Evolutionary conservation across 2,329 filamentous ascomycete genomes (phyloP).

Genomic region (Verticillium nubilum): DNA sequence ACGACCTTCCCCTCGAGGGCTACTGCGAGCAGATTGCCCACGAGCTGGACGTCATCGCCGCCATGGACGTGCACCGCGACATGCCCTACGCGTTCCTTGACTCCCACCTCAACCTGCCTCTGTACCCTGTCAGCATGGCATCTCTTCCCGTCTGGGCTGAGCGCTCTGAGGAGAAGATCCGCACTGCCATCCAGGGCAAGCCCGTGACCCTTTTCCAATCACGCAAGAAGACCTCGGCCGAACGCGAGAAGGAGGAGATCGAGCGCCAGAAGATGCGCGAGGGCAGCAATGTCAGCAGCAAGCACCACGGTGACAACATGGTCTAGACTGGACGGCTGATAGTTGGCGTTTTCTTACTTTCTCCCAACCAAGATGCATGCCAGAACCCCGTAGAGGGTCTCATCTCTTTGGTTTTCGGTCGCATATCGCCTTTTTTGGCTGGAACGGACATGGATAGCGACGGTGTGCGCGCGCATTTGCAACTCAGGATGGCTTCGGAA

Average conservation of each 20-base stretch:
- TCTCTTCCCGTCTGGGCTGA: conserved; percentile 31
- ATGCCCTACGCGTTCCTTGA: conserved; percentile 29
- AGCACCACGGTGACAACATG: not conserved
- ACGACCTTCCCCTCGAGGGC: conserved; percentile 70
- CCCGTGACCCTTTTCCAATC: conserved; percentile 18
- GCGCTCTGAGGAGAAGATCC: conserved; percentile 33
- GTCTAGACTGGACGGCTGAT: not conserved
- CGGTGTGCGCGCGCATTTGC: not conserved
- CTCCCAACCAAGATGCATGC: not conserved
- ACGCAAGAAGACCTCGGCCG: conserved; percentile 6
- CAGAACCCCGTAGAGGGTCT: not conserved
- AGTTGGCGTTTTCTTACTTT: not conserved
- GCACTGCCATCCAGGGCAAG: conserved; percentile 33
- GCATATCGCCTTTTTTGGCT: not conserved
- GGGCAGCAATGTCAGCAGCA: not conserved
- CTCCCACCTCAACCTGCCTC: conserved; percentile 39
- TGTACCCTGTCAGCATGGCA: conserved; percentile 48
- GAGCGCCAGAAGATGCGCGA: not conserved
- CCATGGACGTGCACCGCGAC: conserved; percentile 11
- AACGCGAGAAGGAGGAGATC: not conserved
- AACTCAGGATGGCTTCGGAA: not conserved
- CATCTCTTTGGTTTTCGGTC: not conserved
- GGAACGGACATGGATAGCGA: not conserved
- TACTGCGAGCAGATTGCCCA: conserved; percentile 71
- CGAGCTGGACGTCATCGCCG: conserved; percentile 69